Base-by-base conservation (phyloP, 164 flowering plant genomes). In the Vitis riparia region DNA sequence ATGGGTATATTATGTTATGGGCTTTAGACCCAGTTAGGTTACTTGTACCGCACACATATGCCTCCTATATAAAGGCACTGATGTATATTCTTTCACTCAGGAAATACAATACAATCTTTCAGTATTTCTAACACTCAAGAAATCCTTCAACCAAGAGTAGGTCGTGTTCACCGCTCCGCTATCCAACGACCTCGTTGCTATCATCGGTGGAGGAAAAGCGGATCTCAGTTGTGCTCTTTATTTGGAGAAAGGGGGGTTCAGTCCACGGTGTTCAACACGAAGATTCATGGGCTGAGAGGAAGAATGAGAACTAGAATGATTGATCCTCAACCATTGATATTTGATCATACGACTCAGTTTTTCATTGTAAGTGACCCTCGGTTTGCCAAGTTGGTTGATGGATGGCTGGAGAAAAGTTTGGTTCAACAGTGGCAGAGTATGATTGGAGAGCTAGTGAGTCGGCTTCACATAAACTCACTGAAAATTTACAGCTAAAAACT, bases 321-420 rank as follows among this genome's bases (percentile, higher is more conserved):
- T 71, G 94, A 83, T 70, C 88, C 93, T 62, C 84, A 82, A 59
- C 78, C 80, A 13, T 70, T 91, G 75, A 63, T 84, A 30, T 95
- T 95, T 79, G 98, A 95, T 74, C 99, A 95, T 71, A 97, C 96
- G 0, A 93, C 98, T 67, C 98, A 95, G 75, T 95, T 88, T 80
- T 95, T 95, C 69, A 93, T 92, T 0, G 97, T 82, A 55, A 86
- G 81, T 73, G 90, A 95, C 79, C 77, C 84, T 64, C 73, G 76
- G 61, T 92, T 95, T 81, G 77, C 77, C 30, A 82, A 87, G 79
- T 69, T 92, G 80, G 99, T 92, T 52, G 77, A 82, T 77, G 78
- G 65, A 27, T 95, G 98, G 98, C 71, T 85, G 68, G 87, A 83
- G 73, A 80, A 78, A 68, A 97, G 91, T 66, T 72, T 95, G 59